These are phyloP conservation scores for Crithidia bombi DNA, from an alignment of 208 protist genomes.

Conservation along the genomic window DNA sequence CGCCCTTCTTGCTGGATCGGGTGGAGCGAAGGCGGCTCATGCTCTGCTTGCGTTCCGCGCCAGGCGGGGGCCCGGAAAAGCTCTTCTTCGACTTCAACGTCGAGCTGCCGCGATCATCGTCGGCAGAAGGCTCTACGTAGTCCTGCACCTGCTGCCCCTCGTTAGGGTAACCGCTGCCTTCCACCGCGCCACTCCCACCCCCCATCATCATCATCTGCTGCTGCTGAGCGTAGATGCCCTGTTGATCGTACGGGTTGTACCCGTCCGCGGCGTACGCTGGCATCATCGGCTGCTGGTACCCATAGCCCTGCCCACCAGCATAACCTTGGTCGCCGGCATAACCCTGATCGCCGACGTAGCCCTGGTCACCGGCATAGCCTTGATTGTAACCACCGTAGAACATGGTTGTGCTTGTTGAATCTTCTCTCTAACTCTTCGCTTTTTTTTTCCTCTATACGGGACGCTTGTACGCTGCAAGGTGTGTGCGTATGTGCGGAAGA, in stretches of 20 bases:
- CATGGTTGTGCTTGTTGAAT: slow-evolving; percentile 2
- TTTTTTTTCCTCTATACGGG: no score
- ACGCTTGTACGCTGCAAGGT: no score
- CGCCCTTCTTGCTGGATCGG: slow-evolving; percentile 25
- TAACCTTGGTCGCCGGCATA: slow-evolving; percentile 24
- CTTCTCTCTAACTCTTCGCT: no score
- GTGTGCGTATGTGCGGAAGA: no score
- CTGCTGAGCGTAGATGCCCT: slow-evolving; percentile 20
- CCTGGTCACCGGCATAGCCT: slow-evolving; percentile 24
- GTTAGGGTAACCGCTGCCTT: slow-evolving; percentile 1
- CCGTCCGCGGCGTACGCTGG: slow-evolving; percentile 9
- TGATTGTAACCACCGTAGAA: slow-evolving; percentile 33
- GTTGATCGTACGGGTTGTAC: slow-evolving; percentile 21
- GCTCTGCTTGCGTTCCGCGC: slow-evolving; percentile 36
- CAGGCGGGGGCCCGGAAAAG: slow-evolving; percentile 41
- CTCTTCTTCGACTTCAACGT: slow-evolving; percentile 43
- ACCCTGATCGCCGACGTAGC: slow-evolving; percentile 18
- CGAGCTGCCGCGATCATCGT: neutral
- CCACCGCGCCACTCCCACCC: slow-evolving; percentile 7
- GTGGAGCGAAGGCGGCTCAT: slow-evolving; percentile 32
- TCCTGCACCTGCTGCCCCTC: slow-evolving; percentile 13
- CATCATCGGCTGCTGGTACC: slow-evolving; percentile 30
- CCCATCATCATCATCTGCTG: slow-evolving; percentile 25
- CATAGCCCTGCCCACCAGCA: slow-evolving; percentile 19
- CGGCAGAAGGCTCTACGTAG: neutral